phyloP scores from a whole-genome alignment of 495 filamentous ascomycete species.

The Acidomyces sp. region DNA sequence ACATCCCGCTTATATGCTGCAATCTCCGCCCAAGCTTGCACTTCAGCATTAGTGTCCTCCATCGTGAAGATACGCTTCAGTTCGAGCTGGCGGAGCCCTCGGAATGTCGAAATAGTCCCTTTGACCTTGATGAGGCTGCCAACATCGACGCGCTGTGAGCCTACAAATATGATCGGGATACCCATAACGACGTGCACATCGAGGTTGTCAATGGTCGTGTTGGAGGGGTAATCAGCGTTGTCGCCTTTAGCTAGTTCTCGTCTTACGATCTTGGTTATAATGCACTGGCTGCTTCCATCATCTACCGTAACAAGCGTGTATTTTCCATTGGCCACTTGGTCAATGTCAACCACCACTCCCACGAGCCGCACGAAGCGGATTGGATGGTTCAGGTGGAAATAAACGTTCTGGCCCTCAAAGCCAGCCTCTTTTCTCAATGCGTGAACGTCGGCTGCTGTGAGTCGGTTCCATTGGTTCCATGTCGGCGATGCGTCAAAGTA shows the following conservation, averaged over 20 bases:
- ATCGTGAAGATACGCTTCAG: conserved; percentile 47
- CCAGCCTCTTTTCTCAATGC: conserved; percentile 41
- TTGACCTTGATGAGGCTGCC: conserved; percentile 66
- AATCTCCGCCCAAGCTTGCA: conserved; percentile 59
- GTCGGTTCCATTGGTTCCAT: conserved; percentile 67
- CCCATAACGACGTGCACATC: conserved; percentile 21
- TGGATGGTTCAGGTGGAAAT: conserved; percentile 77
- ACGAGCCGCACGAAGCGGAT: conserved; percentile 71
- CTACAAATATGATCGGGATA: conserved; percentile 14
- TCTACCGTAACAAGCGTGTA: conserved; percentile 61
- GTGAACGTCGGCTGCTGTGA: conserved; percentile 58
- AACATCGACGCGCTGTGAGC: conserved; percentile 32
- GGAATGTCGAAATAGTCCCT: conserved; percentile 52
- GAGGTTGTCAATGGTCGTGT: conserved; percentile 22
- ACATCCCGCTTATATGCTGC: conserved; percentile 48
- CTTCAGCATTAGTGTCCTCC: conserved; percentile 45
- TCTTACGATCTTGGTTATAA: conserved; percentile 43
- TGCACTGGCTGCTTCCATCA: conserved; percentile 67
- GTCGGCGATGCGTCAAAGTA: conserved; percentile 78
- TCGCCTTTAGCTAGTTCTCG: conserved; percentile 2
- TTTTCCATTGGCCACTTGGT: conserved; percentile 39
- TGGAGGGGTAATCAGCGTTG: conserved; percentile 15
- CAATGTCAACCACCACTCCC: conserved; percentile 63
- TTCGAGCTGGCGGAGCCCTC: conserved; percentile 50
- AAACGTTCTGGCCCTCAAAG: conserved; percentile 62